Evolutionary conservation across 352 stramenopile species (phyloP).

Genomic region (Phytophthora crassamura): DNA sequence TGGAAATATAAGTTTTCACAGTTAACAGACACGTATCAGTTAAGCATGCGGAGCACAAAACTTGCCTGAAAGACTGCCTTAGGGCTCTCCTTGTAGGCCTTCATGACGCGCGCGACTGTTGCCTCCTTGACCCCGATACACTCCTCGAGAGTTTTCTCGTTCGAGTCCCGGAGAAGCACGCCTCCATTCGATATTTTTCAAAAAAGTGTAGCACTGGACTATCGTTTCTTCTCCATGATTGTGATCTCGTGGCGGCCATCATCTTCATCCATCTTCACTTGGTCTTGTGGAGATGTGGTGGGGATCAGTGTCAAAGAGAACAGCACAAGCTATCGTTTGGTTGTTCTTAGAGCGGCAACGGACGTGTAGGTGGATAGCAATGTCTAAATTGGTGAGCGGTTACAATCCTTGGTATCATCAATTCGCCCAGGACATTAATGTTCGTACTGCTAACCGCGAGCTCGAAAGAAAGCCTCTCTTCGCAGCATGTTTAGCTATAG

Average conservation of each 20-base stretch:
- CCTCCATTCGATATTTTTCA: slow-evolving; percentile 4
- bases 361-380: background rate
- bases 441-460: too few species aligned
- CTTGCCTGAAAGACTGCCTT: background rate
- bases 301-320: background rate
- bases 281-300: background rate
- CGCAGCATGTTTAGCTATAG: too few species aligned
- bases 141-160: background rate
- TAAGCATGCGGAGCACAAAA: background rate
- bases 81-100: background rate
- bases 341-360: background rate
- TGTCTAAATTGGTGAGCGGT: background rate
- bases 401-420: slow-evolving; percentile 4
- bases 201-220: slow-evolving; percentile 6
- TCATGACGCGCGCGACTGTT: background rate
- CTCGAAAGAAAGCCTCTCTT: too few species aligned
- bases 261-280: background rate
- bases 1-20: background rate
- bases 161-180: background rate
- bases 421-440: too few species aligned
- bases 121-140: background rate
- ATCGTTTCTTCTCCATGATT: slow-evolving; percentile 1
- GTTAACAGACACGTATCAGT: background rate
- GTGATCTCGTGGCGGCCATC: background rate
- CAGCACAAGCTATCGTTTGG: background rate